Conservation (phyloP, 108 stramenopile species). For the Skeletonema marinoi region DNA sequence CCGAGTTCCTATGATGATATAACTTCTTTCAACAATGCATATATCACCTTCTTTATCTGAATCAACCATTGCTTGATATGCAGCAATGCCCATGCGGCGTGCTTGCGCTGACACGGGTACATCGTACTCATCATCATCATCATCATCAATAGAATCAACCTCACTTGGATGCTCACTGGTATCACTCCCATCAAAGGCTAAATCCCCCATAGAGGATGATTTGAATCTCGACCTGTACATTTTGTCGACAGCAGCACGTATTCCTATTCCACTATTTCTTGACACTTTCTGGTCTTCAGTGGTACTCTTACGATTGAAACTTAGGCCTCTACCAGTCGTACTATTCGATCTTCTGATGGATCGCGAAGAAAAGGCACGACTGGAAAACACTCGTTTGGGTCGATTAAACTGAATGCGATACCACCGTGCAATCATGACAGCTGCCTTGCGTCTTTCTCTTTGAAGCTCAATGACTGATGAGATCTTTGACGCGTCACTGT, state of each 20-base stretch:
- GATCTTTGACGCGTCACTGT: slow-evolving; percentile 18
- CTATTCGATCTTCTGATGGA: slow-evolving; percentile 8
- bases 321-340: slow-evolving; percentile 6
- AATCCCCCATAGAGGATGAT: slow-evolving; percentile 28
- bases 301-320: slow-evolving; percentile 8
- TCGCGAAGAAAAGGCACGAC: neutral
- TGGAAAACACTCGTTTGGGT: neutral
- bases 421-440: slow-evolving; percentile 33
- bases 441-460: slow-evolving; percentile 34
- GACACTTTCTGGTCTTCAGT: neutral
- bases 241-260: slow-evolving; percentile 29
- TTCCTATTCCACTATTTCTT: neutral
- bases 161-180: slow-evolving; percentile 21
- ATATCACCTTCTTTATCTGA: slow-evolving; percentile 40
- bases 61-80: slow-evolving; percentile 50
- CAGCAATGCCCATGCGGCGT: slow-evolving; percentile 27
- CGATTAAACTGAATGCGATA: slow-evolving; percentile 15
- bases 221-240: slow-evolving; percentile 4
- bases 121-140: neutral
- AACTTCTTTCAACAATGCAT: slow-evolving; percentile 55
- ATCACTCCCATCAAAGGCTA: slow-evolving; percentile 11
- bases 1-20: slow-evolving; percentile 49
- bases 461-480: slow-evolving; percentile 14
- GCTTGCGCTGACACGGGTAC: slow-evolving; percentile 16
- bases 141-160: neutral